phyloP scores from a whole-genome alignment of 768 basidiomycete species.

The Pleurotus sapidus region DNA sequence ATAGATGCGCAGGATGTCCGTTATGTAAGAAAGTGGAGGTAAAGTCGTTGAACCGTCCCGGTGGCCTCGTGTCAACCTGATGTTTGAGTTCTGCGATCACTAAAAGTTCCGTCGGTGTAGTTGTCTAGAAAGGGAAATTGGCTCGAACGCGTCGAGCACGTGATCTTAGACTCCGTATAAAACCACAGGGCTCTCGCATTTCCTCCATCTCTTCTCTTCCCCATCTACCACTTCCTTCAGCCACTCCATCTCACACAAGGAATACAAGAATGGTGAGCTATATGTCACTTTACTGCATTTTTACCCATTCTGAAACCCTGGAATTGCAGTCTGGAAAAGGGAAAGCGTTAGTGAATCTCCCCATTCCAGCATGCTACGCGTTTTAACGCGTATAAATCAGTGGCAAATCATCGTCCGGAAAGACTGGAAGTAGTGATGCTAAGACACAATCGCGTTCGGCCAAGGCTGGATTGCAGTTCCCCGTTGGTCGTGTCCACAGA shows the following conservation, averaged over 20 bases:
- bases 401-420: slow-evolving; percentile 22
- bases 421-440: slow-evolving; percentile 39
- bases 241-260: not conserved
- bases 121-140: not conserved
- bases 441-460: slow-evolving; percentile 69
- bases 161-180: not conserved
- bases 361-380: not conserved
- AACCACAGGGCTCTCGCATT: not conserved
- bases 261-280: not conserved
- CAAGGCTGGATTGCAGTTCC: slow-evolving; percentile 66
- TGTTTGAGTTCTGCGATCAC: not conserved
- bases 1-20: not conserved
- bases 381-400: slow-evolving; percentile 13
- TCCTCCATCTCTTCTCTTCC: not conserved
- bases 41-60: not conserved
- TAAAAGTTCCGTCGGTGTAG: not conserved
- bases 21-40: slow-evolving; percentile 1
- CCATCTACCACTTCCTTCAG: not conserved
- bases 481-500: slow-evolving; percentile 82
- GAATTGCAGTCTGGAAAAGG: slow-evolving; percentile 50
- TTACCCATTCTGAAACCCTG: too few relatives aligned
- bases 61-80: slow-evolving; percentile 2
- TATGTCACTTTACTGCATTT: not conserved
- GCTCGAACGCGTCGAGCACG: not conserved
- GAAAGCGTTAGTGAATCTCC: slow-evolving; percentile 37